phyloP scores from a whole-genome alignment of 768 basidiomycete species.

The Strobilomyces echinocephalus region DNA sequence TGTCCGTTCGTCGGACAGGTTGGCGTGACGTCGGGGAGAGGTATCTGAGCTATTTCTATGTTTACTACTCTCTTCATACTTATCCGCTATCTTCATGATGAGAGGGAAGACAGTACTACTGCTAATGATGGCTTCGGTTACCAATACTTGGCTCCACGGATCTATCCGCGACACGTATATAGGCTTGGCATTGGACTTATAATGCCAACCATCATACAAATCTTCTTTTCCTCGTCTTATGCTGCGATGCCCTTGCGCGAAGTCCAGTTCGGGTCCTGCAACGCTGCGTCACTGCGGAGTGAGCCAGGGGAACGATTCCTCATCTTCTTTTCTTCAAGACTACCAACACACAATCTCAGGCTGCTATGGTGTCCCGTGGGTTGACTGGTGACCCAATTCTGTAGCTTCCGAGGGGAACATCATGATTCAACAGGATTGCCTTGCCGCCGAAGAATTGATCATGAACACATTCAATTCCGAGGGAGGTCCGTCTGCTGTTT shows the following conservation, averaged over 20 bases:
- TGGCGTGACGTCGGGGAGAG: slow-evolving; percentile 13
- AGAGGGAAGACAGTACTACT: slow-evolving; percentile 9
- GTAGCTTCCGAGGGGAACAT: slow-evolving; percentile 9
- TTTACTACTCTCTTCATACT: slow-evolving; percentile 4
- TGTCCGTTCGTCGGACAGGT: slow-evolving; percentile 16
- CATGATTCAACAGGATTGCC: slow-evolving; percentile 52
- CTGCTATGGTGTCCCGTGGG: slow-evolving; percentile 74
- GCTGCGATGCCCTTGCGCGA: slow-evolving; percentile 51
- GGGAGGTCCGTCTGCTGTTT: slow-evolving; percentile 47
- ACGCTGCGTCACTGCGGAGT: slow-evolving; percentile 34
- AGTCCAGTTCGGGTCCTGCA: slow-evolving; percentile 28
- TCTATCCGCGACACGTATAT: neutral
- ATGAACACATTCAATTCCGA: slow-evolving; percentile 43
- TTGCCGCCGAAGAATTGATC: slow-evolving; percentile 53
- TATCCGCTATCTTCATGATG: slow-evolving; percentile 19
- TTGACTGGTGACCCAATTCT: slow-evolving; percentile 4
- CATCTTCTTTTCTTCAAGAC: slow-evolving; percentile 68
- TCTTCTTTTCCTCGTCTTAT: neutral
- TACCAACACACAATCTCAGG: slow-evolving; percentile 38
- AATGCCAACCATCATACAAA: neutral
- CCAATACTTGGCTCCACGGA: neutral
- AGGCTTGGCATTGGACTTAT: slow-evolving; percentile 3
- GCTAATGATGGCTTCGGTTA: slow-evolving; percentile 3
- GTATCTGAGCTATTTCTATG: neutral
- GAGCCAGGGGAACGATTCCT: slow-evolving; percentile 46